phyloP scores from a whole-genome alignment of 306 rosid genomes.

The Corylus heterophylla region DNA sequence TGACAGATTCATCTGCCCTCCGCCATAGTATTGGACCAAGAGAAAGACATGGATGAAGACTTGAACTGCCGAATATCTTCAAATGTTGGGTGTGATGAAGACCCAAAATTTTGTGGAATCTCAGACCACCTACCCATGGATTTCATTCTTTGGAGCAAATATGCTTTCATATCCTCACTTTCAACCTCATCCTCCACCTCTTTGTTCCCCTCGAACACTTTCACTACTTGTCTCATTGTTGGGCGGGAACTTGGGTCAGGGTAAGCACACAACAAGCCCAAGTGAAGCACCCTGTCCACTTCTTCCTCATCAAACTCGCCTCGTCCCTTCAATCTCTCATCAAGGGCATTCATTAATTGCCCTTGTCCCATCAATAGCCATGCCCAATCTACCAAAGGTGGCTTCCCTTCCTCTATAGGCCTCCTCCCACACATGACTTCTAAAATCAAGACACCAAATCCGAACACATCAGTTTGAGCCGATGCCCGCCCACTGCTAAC shows the following conservation, averaged over 20 bases:
- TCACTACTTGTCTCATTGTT: constrained; percentile 73
- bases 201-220: constrained; percentile 54
- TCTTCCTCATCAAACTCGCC: constrained; percentile 49
- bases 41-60: constrained; percentile 52
- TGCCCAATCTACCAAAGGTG: constrained; percentile 59
- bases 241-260: constrained; percentile 73
- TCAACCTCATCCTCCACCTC: constrained; percentile 41
- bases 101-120: constrained; percentile 34
- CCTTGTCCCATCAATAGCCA: constrained; percentile 57
- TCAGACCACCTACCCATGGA: constrained; percentile 4
- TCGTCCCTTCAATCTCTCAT: constrained; percentile 46
- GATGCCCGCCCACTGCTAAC: constrained; percentile 68
- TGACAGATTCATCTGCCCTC: constrained; percentile 50
- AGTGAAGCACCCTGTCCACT: constrained; percentile 54
- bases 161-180: constrained; percentile 47
- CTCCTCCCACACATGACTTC: constrained; percentile 90
- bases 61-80: constrained; percentile 47
- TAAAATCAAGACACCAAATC: constrained; percentile 71
- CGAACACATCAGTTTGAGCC: constrained; percentile 64
- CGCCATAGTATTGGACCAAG: constrained; percentile 42
- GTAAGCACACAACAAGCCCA: constrained; percentile 80
- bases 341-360: constrained; percentile 47
- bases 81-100: constrained; percentile 64
- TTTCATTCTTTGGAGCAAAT: constrained; percentile 50
- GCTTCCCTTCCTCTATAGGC: constrained; percentile 73